Conservation (phyloP, 345 rosid genomes). For the Heritiera littoralis region DNA sequence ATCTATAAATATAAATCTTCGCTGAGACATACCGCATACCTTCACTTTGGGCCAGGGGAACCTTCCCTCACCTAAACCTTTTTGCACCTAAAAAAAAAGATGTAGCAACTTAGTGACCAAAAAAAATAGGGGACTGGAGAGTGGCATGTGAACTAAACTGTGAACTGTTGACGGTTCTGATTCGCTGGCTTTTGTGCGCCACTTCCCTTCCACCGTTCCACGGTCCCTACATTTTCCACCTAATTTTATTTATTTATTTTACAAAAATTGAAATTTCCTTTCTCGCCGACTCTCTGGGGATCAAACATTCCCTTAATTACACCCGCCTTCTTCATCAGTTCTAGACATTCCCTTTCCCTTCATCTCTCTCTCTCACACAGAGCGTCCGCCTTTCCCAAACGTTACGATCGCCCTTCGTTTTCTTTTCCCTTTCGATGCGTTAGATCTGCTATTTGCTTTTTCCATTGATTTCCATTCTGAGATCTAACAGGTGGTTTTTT, state of each 20-base stretch:
- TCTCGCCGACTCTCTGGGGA: constrained; percentile 23
- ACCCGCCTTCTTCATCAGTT: constrained; percentile 2
- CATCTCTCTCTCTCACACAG: not conserved
- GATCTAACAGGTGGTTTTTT: not conserved
- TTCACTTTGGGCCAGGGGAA: too few species aligned
- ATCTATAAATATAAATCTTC: too few species aligned
- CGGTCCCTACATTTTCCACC: constrained; percentile 23
- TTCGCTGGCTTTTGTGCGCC: too few species aligned
- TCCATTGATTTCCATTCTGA: not conserved
- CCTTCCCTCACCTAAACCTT: too few species aligned
- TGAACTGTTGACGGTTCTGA: too few species aligned
- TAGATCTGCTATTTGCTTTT: constrained; percentile 19
- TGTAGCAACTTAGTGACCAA: too few species aligned
- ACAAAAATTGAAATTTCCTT: not conserved
- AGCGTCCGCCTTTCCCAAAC: not conserved
- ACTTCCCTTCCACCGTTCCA: not conserved
- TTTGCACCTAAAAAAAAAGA: too few species aligned
- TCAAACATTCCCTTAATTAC: constrained; percentile 10
- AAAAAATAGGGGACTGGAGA: too few species aligned
- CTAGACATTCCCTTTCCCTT: not conserved
- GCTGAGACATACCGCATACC: too few species aligned
- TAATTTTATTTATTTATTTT: not conserved
- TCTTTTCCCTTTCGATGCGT: constrained; percentile 12
- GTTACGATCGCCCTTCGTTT: constrained; percentile 12
- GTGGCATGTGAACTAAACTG: too few species aligned